phyloP scores from a whole-genome alignment of 2,329 filamentous ascomycete species.

The Neophaeococcomyces mojaviensis region DNA sequence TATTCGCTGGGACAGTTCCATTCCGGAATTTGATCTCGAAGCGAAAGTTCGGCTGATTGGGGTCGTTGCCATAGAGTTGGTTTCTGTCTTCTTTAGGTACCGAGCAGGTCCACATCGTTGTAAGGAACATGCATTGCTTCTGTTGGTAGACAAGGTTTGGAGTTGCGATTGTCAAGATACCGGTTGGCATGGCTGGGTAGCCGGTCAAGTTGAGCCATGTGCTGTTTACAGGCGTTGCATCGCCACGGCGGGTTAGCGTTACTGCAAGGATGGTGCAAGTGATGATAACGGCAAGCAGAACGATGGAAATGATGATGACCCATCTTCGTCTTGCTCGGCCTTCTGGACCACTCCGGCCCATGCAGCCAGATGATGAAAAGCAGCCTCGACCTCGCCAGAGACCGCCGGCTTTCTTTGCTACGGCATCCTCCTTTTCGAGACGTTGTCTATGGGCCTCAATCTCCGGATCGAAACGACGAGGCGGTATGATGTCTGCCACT shows the following conservation, averaged over 20 bases:
- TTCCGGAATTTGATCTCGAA: constrained; percentile 63
- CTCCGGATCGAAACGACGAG: constrained; percentile 26
- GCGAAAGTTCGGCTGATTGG: constrained; percentile 69
- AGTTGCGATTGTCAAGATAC: constrained; percentile 69
- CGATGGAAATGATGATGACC: constrained; percentile 51
- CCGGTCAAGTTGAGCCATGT: constrained; percentile 78
- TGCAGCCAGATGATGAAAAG: constrained; percentile 56
- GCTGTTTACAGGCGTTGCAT: constrained; percentile 39
- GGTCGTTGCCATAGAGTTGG: constrained; percentile 53
- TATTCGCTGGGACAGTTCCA: constrained; percentile 47
- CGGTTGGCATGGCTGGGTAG: constrained; percentile 80
- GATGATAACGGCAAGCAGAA: constrained; percentile 36
- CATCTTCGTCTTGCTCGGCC: constrained; percentile 53
- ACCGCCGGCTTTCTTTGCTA: constrained; percentile 51
- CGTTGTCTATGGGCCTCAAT: constrained; percentile 47
- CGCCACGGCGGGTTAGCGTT: constrained; percentile 44
- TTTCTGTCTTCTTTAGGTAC: constrained; percentile 70
- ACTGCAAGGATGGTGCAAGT: constrained; percentile 50
- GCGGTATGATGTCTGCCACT: constrained; percentile 21
- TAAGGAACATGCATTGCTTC: constrained; percentile 62
- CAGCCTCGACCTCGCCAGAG: constrained; percentile 61
- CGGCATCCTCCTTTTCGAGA: constrained; percentile 60
- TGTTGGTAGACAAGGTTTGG: constrained; percentile 59
- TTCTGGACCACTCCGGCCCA: constrained; percentile 56
- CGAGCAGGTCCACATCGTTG: constrained; percentile 78